phyloP scores from a whole-genome alignment of 2,329 filamentous ascomycete genomes.

The Pseudogymnoascus sp. region DNA sequence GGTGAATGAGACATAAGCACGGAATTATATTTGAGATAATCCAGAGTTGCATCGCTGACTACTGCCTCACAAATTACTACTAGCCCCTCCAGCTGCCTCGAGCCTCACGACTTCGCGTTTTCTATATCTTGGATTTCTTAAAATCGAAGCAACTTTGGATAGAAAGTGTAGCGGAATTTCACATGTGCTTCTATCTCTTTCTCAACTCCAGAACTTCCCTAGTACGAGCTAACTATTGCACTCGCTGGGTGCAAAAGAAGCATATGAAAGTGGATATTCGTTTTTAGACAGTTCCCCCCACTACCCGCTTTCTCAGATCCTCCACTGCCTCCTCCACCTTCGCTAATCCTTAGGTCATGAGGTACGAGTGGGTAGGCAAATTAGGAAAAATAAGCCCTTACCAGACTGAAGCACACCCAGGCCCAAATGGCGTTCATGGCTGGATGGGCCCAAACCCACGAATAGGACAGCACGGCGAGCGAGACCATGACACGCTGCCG shows the following conservation, averaged over 20 bases:
- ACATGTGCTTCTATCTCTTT: not conserved
- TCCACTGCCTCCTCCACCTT: not conserved
- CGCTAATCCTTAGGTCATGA: conserved; percentile 3
- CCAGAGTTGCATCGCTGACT: not conserved
- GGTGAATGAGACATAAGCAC: not conserved
- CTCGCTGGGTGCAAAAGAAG: not conserved
- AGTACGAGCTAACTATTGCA: not conserved
- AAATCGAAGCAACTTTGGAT: not conserved
- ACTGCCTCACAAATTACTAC: not conserved
- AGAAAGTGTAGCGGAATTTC: not conserved
- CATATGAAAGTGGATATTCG: conserved; percentile 4
- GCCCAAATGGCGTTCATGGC: not conserved
- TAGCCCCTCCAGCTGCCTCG: not conserved
- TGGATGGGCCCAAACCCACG: not conserved
- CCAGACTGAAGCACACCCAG: conserved; percentile 6
- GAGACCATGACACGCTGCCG: not conserved
- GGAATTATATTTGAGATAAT: not conserved
- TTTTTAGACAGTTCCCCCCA: not conserved
- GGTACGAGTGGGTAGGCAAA: not conserved
- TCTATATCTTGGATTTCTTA: not conserved
- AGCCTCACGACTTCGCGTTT: not conserved
- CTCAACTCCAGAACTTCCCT: not conserved
- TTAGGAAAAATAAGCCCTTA: conserved; percentile 5
- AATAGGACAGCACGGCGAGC: not conserved
- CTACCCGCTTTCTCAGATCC: not conserved